Evolutionary conservation across 2,329 filamentous ascomycete species (phyloP).

Genomic region (Aspergillus candidus): DNA sequence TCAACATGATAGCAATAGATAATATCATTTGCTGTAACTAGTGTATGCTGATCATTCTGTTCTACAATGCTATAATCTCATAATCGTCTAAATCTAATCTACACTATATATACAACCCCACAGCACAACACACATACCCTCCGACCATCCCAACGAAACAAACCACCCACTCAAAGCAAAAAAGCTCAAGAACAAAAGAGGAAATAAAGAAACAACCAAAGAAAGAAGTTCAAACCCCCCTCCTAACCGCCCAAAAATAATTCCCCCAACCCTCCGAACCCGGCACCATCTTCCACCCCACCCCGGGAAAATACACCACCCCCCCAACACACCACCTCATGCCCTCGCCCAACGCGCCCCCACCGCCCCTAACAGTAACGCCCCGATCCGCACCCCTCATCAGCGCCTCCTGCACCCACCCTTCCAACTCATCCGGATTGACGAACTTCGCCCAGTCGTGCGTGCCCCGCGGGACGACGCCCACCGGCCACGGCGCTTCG

Average conservation of each 20-base stretch:
- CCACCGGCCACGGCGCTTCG: constrained; percentile 62
- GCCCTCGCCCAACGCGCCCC: constrained; percentile 18
- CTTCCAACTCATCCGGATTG: constrained; percentile 64
- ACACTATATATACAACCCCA: too few species aligned
- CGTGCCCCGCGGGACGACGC: constrained; percentile 85
- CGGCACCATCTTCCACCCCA: constrained; percentile 79
- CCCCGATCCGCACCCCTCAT: constrained; percentile 45
- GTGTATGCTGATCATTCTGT: too few species aligned
- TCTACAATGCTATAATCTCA: not conserved
- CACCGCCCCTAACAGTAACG: constrained; percentile 18
- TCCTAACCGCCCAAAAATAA: constrained; percentile 87
- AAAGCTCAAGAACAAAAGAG: not conserved
- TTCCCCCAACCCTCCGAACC: constrained; percentile 85
- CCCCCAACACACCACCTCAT: constrained; percentile 65
- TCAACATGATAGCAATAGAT: too few species aligned
- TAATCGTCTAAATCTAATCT: not conserved
- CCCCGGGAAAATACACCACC: constrained; percentile 79
- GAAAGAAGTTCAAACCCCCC: constrained; percentile 27
- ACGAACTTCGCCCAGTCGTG: constrained; percentile 98
- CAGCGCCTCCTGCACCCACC: constrained; percentile 37
- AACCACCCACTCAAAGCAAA: too few species aligned
- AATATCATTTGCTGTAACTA: too few species aligned
- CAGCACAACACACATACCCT: too few species aligned
- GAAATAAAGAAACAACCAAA: not conserved
- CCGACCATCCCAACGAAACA: too few species aligned